Conservation (phyloP, 768 basidiomycete genomes). For the Lactarius hengduanensis region DNA sequence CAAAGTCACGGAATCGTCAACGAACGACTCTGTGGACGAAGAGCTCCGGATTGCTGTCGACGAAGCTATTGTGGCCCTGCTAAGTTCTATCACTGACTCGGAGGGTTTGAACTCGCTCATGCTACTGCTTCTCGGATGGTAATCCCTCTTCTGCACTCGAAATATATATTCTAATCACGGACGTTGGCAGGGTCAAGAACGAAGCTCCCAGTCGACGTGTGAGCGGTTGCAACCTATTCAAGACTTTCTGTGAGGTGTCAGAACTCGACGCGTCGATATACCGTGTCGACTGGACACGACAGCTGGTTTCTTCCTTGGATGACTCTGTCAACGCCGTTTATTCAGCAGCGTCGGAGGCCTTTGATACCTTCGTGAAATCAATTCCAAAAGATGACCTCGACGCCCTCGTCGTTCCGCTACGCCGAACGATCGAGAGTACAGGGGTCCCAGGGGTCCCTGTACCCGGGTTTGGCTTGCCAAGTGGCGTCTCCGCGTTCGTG, state of each 20-base stretch:
- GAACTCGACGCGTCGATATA: slow-evolving; percentile 82
- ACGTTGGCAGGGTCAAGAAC: slow-evolving; percentile 66
- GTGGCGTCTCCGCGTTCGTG: slow-evolving; percentile 80
- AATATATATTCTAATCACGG: background rate
- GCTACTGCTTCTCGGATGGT: slow-evolving; percentile 89
- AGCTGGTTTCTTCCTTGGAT: slow-evolving; percentile 79
- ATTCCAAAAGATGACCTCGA: slow-evolving; percentile 93
- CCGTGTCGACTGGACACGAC: slow-evolving; percentile 92
- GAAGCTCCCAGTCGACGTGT: slow-evolving; percentile 68
- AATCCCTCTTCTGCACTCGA: slow-evolving; percentile 31
- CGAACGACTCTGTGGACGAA: slow-evolving; percentile 51
- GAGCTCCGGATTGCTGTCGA: slow-evolving; percentile 69
- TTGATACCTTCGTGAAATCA: slow-evolving; percentile 87
- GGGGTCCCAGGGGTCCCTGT: slow-evolving; percentile 75
- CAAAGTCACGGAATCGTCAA: slow-evolving; percentile 67
- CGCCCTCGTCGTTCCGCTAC: slow-evolving; percentile 83
- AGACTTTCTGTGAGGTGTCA: slow-evolving; percentile 79
- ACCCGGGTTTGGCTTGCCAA: slow-evolving; percentile 82
- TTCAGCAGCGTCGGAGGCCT: slow-evolving; percentile 75
- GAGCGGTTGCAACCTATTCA: slow-evolving; percentile 76
- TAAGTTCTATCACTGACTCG: slow-evolving; percentile 75
- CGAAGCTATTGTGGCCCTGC: slow-evolving; percentile 70
- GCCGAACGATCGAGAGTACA: slow-evolving; percentile 82
- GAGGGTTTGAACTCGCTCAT: slow-evolving; percentile 91
- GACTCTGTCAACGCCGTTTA: slow-evolving; percentile 75